Evolutionary conservation across 2,329 filamentous ascomycete genomes (phyloP).

Genomic region (Trichophyton mentagrophytes): DNA sequence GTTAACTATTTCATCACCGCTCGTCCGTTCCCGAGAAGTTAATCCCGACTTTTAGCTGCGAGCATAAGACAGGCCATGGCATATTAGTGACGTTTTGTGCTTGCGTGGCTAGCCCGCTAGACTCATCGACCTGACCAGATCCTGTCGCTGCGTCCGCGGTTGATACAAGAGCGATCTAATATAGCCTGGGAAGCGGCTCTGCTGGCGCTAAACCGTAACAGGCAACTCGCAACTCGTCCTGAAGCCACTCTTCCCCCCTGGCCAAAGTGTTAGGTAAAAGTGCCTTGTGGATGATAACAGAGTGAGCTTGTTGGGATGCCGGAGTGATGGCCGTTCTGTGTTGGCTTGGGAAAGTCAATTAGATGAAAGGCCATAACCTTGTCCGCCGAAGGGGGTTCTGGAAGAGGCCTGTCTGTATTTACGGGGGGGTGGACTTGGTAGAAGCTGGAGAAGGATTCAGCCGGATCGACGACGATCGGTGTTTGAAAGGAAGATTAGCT

Average conservation of each 20-base stretch:
- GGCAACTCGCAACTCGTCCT: not conserved
- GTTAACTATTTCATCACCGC: not conserved
- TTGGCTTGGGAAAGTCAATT: not conserved
- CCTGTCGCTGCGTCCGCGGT: not conserved
- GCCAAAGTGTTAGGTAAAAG: conserved; percentile 2
- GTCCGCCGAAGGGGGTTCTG: not conserved
- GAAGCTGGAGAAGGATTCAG: too few relatives aligned
- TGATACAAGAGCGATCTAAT: not conserved
- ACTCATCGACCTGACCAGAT: not conserved
- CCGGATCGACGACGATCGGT: too few relatives aligned
- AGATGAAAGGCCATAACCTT: not conserved
- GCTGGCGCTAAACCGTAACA: not conserved
- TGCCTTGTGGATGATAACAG: not conserved
- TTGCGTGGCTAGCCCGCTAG: not conserved
- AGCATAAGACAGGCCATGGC: not conserved
- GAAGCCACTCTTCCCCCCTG: not conserved
- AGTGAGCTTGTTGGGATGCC: not conserved
- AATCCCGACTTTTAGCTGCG: not conserved
- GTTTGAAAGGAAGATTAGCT: not conserved
- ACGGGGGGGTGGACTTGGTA: not conserved
- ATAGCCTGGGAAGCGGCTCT: conserved; percentile 3
- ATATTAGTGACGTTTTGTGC: not conserved
- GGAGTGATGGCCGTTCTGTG: not conserved
- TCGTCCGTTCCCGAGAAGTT: not conserved
- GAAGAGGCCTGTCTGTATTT: not conserved